phyloP scores from a whole-genome alignment of 2,329 filamentous ascomycete genomes.

The Scytalidium sp. region DNA sequence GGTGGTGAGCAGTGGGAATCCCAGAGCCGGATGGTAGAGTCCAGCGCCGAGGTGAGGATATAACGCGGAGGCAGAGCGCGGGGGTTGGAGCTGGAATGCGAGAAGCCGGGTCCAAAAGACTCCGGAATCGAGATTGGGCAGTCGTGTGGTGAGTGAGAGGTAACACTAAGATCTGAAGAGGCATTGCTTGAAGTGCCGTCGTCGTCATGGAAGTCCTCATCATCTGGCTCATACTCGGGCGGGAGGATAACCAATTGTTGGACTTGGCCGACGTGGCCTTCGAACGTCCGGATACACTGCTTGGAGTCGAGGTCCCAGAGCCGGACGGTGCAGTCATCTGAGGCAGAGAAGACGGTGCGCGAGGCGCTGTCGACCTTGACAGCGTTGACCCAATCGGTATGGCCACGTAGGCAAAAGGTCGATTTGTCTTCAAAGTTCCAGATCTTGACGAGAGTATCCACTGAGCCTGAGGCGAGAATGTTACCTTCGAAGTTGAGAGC shows the following conservation, averaged over 20 bases:
- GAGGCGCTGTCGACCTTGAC: conserved; percentile 81
- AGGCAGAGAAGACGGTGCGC: conserved; percentile 86
- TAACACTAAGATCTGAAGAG: conserved; percentile 6
- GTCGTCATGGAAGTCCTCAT: conserved; percentile 58
- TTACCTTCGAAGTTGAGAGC: conserved; percentile 83
- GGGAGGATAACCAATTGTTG: conserved; percentile 87
- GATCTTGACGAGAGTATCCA: conserved; percentile 86
- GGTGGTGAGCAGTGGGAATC: conserved; percentile 69
- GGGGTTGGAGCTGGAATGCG: conserved; percentile 55
- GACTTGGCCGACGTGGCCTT: conserved; percentile 92
- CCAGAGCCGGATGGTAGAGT: conserved; percentile 91
- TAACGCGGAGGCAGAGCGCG: conserved; percentile 80
- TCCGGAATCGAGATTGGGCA: conserved; percentile 15
- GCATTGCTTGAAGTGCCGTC: conserved; percentile 35
- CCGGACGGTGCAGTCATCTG: conserved; percentile 87
- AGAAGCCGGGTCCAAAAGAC: conserved; percentile 31
- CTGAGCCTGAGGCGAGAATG: conserved; percentile 82
- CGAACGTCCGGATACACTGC: conserved; percentile 71
- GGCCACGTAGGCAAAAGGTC: conserved; percentile 76
- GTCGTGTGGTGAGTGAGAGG: conserved; percentile 8
- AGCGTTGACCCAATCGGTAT: conserved; percentile 95
- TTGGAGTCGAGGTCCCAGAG: conserved; percentile 91
- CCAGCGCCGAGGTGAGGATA: conserved; percentile 88
- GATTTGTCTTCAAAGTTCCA: conserved; percentile 88
- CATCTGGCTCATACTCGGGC: conserved; percentile 85